These are phyloP conservation scores for Mycena rebaudengoi DNA, from an alignment of 768 basidiomycete species.

Conservation along the genomic window DNA sequence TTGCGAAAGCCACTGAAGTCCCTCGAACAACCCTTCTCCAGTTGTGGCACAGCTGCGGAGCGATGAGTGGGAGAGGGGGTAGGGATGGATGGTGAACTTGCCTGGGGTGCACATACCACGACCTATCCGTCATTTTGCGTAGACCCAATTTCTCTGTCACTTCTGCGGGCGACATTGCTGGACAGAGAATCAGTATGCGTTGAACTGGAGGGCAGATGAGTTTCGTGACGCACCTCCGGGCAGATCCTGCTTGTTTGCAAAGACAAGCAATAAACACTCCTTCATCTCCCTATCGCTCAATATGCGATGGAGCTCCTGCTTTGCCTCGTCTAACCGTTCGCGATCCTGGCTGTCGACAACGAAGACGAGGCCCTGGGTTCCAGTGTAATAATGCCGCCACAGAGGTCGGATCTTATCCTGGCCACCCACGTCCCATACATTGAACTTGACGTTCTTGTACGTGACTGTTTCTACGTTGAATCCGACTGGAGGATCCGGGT, in stretches of 20 bases:
- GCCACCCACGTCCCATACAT: slow-evolving; percentile 98
- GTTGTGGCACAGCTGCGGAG: slow-evolving; percentile 87
- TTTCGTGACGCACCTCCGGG: slow-evolving; percentile 78
- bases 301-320: slow-evolving; percentile 94
- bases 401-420: slow-evolving; percentile 99
- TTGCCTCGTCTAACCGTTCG: slow-evolving; percentile 95
- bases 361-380: slow-evolving; percentile 97
- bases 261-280: slow-evolving; percentile 96
- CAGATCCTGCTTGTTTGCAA: slow-evolving; percentile 99
- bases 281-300: slow-evolving; percentile 98
- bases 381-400: slow-evolving; percentile 99
- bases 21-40: slow-evolving; percentile 96
- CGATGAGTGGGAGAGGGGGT: slow-evolving; percentile 6
- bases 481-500: slow-evolving; percentile 65
- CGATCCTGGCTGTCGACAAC: slow-evolving; percentile 97
- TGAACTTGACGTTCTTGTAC: slow-evolving; percentile 98
- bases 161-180: slow-evolving; percentile 99
- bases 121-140: slow-evolving; percentile 95
- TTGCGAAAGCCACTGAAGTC: slow-evolving; percentile 96
- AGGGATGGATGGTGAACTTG: slow-evolving; percentile 45
- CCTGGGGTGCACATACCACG: slow-evolving; percentile 99
- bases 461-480: slow-evolving; percentile 99
- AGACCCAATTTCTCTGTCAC: slow-evolving; percentile 97
- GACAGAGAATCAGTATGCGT: slow-evolving; percentile 10
- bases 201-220: neutral